Conservation (phyloP, 192 early-diverging fungal species). For the Mortierella antarctica region DNA sequence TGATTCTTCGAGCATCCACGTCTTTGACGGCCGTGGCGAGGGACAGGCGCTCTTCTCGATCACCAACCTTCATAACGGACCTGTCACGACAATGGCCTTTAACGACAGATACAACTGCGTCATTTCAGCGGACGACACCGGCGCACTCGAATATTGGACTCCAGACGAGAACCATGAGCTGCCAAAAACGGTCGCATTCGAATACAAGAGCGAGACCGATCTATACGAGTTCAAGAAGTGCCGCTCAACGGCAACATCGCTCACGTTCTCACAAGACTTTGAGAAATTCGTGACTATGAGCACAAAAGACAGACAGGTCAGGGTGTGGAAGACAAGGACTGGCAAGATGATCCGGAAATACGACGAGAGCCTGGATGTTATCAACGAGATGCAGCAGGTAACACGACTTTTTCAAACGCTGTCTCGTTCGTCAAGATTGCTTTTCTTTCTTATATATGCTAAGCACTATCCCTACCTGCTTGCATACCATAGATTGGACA, state of each 20-base stretch:
- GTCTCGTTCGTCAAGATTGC: too few relatives aligned
- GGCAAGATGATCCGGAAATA: conserved; percentile 92
- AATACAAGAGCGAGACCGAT: conserved; percentile 94
- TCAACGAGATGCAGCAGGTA: conserved; percentile 89
- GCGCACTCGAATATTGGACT: conserved; percentile 96
- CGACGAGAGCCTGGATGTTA: conserved; percentile 86
- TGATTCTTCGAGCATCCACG: conserved; percentile 73
- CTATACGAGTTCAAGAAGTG: conserved; percentile 96
- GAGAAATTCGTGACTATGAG: conserved; percentile 90
- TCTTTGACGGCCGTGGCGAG: conserved; percentile 87
- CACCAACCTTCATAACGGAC: conserved; percentile 72
- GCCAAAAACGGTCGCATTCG: conserved; percentile 74
- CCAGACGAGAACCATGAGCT: conserved; percentile 75
- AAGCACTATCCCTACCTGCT: neutral
- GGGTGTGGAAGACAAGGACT: conserved; percentile 84
- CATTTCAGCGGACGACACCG: conserved; percentile 85
- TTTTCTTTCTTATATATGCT: too few relatives aligned
- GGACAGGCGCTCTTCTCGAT: conserved; percentile 71
- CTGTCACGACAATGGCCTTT: conserved; percentile 87
- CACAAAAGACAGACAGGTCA: conserved; percentile 82
- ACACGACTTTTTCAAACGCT: neutral
- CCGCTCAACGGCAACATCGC: conserved; percentile 80
- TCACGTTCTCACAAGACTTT: conserved; percentile 85
- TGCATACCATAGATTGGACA: conserved; percentile 69
- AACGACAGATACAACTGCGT: conserved; percentile 80